Evolutionary conservation across 2,329 filamentous ascomycete species (phyloP), one percentile per base, ranked within the genome.

Genomic region (Eutypella sp.): DNA sequence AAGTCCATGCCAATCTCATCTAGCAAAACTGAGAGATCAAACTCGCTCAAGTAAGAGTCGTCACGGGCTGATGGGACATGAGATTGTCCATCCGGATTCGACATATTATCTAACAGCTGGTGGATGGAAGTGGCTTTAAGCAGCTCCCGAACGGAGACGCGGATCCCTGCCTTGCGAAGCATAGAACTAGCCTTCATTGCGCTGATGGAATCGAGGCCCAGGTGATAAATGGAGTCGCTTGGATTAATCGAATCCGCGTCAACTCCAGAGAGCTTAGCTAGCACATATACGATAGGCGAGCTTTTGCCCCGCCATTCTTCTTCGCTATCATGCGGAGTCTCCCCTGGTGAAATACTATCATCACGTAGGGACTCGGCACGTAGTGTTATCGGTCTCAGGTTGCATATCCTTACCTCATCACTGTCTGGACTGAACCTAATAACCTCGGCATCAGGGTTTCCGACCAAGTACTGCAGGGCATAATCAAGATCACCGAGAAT

Each of bases 181-280:
- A 90, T 70, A 0, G 84, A 78, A 8, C 83, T 81, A 3, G 90
- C 82, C 58, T 93, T 95, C 68, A 96, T 93, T 2, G 89, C 85
- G 52, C 85, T 92, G 63, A 96, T 95, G 0, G 91, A 96, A 62
- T 96, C 91, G 1, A 96, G 78, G 0, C 91, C 91, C 2, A 96
- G 74, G 51, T 93, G 84, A 63, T 93, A 95, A 11, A 96, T 78
- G 0, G 78, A 88, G 42, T 82, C 78, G 1, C 73, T 70, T 45
- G 73, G 74, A 3, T 68, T 65, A 42, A 96, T 86, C 2, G 79
- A 71, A 0, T 71, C 59, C 16, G 72, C 65, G 0, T 82, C 70
- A 0, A 85, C 66, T 15, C 76, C 78, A 0, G 89, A 87, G 1
- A 91, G 72, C 24, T 73, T 60, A 1, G 74, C 68, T 13, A 85